Evolutionary conservation across 441 rosid species (phyloP), one percentile per base, ranked within the genome.

Genomic region (Corymbia citriodora): DNA sequence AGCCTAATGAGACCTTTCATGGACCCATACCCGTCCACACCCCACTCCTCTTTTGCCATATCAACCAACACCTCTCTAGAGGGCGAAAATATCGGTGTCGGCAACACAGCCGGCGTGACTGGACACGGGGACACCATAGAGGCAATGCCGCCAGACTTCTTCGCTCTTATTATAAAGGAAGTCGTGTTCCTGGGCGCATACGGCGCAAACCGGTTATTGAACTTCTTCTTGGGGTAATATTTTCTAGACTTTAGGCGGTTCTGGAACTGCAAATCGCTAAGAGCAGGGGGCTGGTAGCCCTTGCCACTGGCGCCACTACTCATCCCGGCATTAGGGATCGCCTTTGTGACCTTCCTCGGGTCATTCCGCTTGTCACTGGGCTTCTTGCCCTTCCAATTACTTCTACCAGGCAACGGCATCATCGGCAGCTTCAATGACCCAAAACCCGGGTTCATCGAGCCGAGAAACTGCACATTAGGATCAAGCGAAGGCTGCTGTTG

Each of bases 1-100:
- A 98, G 94, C 94, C 99, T 93, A 85, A 98, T 98, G 93, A 97
- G 87, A 23, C 99, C 99, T 89, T 98, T 98, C 99, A 98, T 98
- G 10, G 99, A 96, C 18, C 99, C 99, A 91, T 98, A 98, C 25
- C 99, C 99, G 94, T 98, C 98, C 79, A 98, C 99, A 0, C 99
- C 99, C 99, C 99, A 98, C 88, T 97, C 99, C 90, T 98, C 99
- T 92, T 97, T 97, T 0, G 99, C 99, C 98, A 96, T 97, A 90
- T 97, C 99, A 18, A 98, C 99, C 91, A 98, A 90, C 2, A 97
- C 96, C 95, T 98, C 99, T 90, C 97, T 94, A 0, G 99, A 96
- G 0, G 99, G 99, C 0, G 99, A 97, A 29, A 97, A 96, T 89
- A 98, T 95, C 0, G 99, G 99, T 3, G 99, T 97, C 0, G 99